Evolutionary conservation across 1,139 yeast genomes (phyloP), one percentile per base, ranked within the genome.

Genomic region (Pichia sp.): DNA sequence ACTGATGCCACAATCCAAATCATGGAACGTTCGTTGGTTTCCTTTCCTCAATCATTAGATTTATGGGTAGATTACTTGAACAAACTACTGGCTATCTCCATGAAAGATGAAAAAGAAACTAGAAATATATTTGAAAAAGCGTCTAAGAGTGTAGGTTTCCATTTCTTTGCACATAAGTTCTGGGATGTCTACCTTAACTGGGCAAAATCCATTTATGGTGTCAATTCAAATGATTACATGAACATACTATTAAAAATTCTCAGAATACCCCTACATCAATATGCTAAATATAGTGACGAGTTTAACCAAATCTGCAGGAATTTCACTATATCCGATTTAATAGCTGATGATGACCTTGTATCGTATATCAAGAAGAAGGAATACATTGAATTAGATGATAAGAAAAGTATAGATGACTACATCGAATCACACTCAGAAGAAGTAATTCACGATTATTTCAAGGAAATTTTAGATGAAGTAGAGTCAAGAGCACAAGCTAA

Each of bases 131-230:
- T 79, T 52, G 55, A 62, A 19, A 59, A 61, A 2, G 84, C 79
- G 0, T 57, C 71, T 10, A 48, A 53, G 4, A 53, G 63, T 18
- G 71, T 79, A 41, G 90, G 88, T 0, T 59, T 67, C 39, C 79
- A 83, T 46, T 85, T 83, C 63, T 66, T 78, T 48, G 73, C 87
- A 1, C 84, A 82, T 58, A 69, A 76, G 0, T 61, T 84, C 32
- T 85, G 93, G 93, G 88, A 85, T 61, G 70, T 73, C 50, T 76
- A 73, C 46, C 64, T 85, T 30, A 78, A 71, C 20, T 79, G 76
- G 67, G 79, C 76, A 50, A 58, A 66, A 3, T 53, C 58, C 17
- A 43, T 57, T 4, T 59, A 61, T 15, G 67, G 65, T 14, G 53
- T 54, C 11, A 61, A 63, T 17, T 61, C 71, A 0, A 56, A 57